A percentile compares a stretch with the other conserved stretches of the same genome.
Conservation (phyloP, 2,329 filamentous ascomycete species). For the Chrysoporthe puriensis region DNA sequence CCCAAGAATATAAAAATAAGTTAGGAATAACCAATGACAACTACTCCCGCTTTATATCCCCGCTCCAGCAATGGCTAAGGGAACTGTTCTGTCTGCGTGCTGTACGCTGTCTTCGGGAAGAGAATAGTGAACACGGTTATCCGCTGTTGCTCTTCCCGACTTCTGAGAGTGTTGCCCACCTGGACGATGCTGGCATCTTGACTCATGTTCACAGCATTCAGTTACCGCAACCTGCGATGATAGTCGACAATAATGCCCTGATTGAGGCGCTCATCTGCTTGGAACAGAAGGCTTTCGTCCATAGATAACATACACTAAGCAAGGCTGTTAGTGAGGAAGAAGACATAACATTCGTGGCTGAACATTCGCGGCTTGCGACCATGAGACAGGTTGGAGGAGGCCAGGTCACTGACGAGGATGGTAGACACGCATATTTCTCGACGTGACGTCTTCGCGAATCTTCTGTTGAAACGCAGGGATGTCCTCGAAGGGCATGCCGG, state of each 20-base stretch:
- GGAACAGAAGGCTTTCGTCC: background rate
- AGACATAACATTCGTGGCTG: background rate
- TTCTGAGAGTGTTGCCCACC: background rate
- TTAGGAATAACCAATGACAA: background rate
- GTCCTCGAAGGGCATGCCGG: constrained; percentile 2
- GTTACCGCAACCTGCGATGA: background rate
- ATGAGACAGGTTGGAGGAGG: background rate
- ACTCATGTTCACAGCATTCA: background rate
- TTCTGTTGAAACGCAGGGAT: constrained; percentile 6
- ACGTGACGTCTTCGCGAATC: constrained; percentile 7
- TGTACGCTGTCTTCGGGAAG: background rate
- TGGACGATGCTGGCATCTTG: background rate
- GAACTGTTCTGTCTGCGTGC: background rate
- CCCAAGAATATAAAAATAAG: background rate
- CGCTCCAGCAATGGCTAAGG: background rate
- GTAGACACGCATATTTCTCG: constrained; percentile 11
- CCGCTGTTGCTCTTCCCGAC: background rate
- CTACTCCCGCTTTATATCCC: background rate
- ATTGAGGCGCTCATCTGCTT: background rate
- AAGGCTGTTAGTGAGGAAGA: background rate
- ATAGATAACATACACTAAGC: background rate
- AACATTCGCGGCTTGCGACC: background rate
- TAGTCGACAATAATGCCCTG: background rate
- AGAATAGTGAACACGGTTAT: too few relatives aligned
- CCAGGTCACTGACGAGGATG: constrained; percentile 12